These are phyloP conservation scores for Pyrrhoderma noxium DNA, from an alignment of 1,284 basidiomycete species.

Conservation along the genomic window DNA sequence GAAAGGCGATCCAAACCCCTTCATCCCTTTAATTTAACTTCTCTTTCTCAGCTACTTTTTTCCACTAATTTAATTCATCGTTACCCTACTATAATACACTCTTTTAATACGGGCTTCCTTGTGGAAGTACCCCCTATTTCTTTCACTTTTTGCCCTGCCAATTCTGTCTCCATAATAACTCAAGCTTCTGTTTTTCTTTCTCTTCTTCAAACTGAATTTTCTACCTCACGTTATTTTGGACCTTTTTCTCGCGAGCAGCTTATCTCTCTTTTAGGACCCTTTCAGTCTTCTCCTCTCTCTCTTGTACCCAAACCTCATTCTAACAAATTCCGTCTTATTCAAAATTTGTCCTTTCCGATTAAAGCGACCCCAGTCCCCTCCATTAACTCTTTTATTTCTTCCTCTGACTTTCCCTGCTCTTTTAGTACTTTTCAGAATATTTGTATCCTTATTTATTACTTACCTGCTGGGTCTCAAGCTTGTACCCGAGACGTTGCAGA, in stretches of 20 bases:
- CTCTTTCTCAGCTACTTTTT: not conserved
- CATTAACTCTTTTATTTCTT: constrained; percentile 32
- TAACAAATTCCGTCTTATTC: constrained; percentile 28
- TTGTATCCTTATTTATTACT: constrained; percentile 22
- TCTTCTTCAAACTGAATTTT: not conserved
- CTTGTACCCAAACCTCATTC: constrained; percentile 30
- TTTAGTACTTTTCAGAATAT: constrained; percentile 34
- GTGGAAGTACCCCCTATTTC: not conserved
- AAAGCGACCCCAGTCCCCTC: constrained; percentile 21
- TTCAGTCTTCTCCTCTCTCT: constrained; percentile 12
- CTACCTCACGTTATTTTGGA: not conserved
- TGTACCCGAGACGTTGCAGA: constrained; percentile 26
- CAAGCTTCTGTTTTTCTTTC: too few species aligned
- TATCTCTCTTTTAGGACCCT: not conserved
- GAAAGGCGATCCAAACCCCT: too few species aligned
- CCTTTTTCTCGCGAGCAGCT: not conserved
- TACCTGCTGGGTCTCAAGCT: constrained; percentile 30
- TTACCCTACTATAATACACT: too few species aligned
- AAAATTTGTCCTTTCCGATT: constrained; percentile 36
- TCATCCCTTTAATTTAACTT: too few species aligned
- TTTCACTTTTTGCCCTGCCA: not conserved
- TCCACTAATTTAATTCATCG: too few species aligned
- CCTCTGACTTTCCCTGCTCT: constrained; percentile 30
- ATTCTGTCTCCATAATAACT: too few species aligned
- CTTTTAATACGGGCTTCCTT: too few species aligned